These are phyloP conservation scores for Amaranthus cruentus DNA, from an alignment of 148 eudicot genomes.

Conservation along the genomic window DNA sequence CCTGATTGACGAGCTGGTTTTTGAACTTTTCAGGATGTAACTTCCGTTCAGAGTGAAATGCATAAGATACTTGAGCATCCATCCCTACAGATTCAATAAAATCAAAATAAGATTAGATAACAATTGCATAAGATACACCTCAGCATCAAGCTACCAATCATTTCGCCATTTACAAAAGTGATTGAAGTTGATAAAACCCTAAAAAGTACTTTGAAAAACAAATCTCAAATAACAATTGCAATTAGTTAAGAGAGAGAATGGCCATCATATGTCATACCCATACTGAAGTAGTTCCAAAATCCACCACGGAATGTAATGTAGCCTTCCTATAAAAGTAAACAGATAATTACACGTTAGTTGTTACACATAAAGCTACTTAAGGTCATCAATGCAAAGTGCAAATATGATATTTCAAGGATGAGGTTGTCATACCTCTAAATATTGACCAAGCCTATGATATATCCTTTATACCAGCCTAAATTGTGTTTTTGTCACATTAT, in stretches of 20 bases:
- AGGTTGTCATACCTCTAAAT: no score
- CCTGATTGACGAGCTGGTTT: slow-evolving; percentile 86
- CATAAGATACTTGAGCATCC: slow-evolving; percentile 98
- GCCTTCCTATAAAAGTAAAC: slow-evolving; percentile 58
- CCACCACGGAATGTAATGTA: slow-evolving; percentile 86
- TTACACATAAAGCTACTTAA: background rate
- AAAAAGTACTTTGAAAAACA: background rate
- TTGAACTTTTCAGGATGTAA: slow-evolving; percentile 86
- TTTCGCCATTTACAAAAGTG: background rate
- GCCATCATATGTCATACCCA: slow-evolving; percentile 51
- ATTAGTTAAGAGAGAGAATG: background rate
- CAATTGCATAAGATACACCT: background rate
- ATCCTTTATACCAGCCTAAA: no score
- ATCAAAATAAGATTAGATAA: background rate
- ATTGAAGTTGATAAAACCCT: background rate
- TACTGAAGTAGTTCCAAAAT: slow-evolving; percentile 98
- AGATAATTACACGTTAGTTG: background rate
- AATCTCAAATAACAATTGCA: background rate
- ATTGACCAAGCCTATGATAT: no score
- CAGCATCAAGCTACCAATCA: background rate
- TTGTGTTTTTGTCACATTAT: no score
- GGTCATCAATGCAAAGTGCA: no score
- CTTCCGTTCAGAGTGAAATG: slow-evolving; percentile 88
- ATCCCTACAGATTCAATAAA: slow-evolving; percentile 47
- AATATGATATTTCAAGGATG: no score